Conservation (phyloP, 2,329 filamentous ascomycete genomes). For the Talaromyces verruculosus region DNA sequence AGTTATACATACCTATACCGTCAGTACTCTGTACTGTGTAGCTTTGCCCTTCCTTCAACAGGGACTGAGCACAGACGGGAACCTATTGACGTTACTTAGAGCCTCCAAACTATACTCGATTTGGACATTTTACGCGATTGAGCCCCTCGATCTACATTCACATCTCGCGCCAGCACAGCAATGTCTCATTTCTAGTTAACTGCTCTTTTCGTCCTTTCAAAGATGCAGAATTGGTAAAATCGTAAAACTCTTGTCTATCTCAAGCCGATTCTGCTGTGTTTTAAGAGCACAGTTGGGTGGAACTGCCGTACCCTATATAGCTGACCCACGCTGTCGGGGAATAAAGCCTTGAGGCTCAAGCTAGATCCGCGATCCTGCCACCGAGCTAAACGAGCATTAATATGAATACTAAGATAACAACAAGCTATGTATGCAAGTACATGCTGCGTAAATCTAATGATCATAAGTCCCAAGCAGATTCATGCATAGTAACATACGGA, state of each 20-base stretch:
- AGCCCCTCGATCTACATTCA: background rate
- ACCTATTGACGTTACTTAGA: background rate
- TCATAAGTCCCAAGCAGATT: background rate
- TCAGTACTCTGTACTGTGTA: too few relatives aligned
- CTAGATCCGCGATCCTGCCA: background rate
- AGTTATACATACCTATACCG: too few relatives aligned
- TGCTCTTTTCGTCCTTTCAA: background rate
- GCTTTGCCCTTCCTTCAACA: background rate
- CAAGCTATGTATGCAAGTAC: background rate
- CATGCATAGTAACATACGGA: background rate
- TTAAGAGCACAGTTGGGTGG: background rate
- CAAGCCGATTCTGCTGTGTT: background rate
- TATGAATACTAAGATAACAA: background rate
- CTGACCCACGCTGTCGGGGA: background rate
- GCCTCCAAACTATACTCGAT: background rate
- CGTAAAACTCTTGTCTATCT: background rate
- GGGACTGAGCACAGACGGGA: background rate
- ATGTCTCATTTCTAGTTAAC: background rate
- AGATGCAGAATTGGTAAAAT: background rate
- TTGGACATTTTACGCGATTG: slow-evolving; percentile 2
- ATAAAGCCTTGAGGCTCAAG: background rate
- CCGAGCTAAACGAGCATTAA: background rate
- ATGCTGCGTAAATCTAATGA: background rate
- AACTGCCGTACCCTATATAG: background rate
- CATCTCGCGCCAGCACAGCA: background rate